Evolutionary conservation across 208 protist species (phyloP).

Genomic region (Trypanosoma scelopori): DNA sequence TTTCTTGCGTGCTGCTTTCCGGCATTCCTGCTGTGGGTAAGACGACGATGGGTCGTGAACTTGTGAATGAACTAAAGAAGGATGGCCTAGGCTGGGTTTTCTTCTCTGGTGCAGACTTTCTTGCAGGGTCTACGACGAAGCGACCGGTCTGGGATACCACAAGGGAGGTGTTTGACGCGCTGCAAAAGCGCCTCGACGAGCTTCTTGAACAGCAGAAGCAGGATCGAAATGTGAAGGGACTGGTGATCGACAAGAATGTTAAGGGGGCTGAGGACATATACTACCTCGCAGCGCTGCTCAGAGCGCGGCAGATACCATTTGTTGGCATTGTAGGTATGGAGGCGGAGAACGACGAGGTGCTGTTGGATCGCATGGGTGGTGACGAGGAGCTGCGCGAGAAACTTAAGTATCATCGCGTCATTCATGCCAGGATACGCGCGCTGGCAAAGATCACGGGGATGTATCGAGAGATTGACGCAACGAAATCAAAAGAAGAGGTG

Average conservation of each 20-base stretch:
- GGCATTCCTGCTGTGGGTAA: conserved; percentile 78
- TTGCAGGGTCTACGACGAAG: conserved; percentile 37
- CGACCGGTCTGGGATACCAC: conserved; percentile 73
- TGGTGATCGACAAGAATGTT: conserved; percentile 90
- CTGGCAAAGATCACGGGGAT: conserved; percentile 69
- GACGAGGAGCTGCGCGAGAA: conserved; percentile 63
- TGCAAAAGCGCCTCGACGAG: conserved; percentile 75
- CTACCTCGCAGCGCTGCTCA: conserved; percentile 77
- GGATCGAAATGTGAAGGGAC: conserved; percentile 68
- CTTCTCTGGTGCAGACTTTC: conserved; percentile 84
- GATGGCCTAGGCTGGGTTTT: conserved; percentile 83
- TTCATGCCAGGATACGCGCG: conserved; percentile 71
- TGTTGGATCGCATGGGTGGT: conserved; percentile 73
- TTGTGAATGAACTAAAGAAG: conserved; percentile 67
- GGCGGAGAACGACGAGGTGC: conserved; percentile 53
- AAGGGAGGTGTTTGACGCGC: conserved; percentile 75
- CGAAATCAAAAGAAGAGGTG: conserved; percentile 67
- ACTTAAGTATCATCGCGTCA: conserved; percentile 85
- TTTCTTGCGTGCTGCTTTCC: conserved; percentile 81
- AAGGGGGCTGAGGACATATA: conserved; percentile 84
- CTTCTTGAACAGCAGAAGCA: conserved; percentile 62
- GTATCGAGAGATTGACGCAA: conserved; percentile 78
- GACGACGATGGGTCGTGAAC: conserved; percentile 71
- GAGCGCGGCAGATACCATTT: conserved; percentile 71
- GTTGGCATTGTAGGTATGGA: conserved; percentile 85